Percentiles rank a stretch among this genome's conserved stretches.
Evolutionary conservation across 192 early-diverging fungal genomes (phyloP).

Genomic region (Phlyctochytrium bullatum): DNA sequence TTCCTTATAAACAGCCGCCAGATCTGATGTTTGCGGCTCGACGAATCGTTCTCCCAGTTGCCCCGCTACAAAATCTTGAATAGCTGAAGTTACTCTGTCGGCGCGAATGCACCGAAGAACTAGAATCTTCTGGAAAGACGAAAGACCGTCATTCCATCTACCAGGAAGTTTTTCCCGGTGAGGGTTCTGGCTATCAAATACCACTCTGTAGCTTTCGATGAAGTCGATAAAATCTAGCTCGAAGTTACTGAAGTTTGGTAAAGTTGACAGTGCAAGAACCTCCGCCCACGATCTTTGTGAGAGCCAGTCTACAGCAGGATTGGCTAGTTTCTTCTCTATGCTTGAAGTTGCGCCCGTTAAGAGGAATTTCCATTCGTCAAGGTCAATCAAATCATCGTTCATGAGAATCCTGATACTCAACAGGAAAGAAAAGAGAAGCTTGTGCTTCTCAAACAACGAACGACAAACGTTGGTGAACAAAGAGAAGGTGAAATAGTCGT

Average conservation of each 20-base stretch:
- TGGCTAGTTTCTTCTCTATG: conserved; percentile 32
- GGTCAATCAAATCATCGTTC: conserved; percentile 57
- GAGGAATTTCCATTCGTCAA: conserved; percentile 58
- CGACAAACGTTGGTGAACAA: conserved; percentile 62
- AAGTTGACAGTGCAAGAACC: conserved; percentile 41
- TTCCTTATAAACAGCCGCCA: conserved; percentile 54
- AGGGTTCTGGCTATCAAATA: conserved; percentile 52
- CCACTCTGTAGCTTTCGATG: conserved; percentile 34
- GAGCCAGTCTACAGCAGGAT: conserved; percentile 57
- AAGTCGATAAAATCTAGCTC: conserved; percentile 47
- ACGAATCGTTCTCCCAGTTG: conserved; percentile 55
- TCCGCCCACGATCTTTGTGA: conserved; percentile 47
- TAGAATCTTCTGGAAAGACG: conserved; percentile 48
- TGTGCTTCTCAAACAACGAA: conserved; percentile 64
- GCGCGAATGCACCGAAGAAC: conserved; percentile 52
- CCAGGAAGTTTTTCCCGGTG: conserved; percentile 52
- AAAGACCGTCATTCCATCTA: conserved; percentile 41
- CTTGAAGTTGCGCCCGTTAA: conserved; percentile 46
- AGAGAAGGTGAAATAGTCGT: conserved; percentile 62
- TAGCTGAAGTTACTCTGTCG: conserved; percentile 50
- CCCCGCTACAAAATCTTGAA: conserved; percentile 54
- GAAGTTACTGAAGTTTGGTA: conserved; percentile 46
- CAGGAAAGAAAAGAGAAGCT: conserved; percentile 61
- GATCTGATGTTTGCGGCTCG: conserved; percentile 56
- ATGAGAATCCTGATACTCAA: conserved; percentile 58